phyloP scores from a whole-genome alignment of 306 rosid species.

The Dicorynia guianensis region DNA sequence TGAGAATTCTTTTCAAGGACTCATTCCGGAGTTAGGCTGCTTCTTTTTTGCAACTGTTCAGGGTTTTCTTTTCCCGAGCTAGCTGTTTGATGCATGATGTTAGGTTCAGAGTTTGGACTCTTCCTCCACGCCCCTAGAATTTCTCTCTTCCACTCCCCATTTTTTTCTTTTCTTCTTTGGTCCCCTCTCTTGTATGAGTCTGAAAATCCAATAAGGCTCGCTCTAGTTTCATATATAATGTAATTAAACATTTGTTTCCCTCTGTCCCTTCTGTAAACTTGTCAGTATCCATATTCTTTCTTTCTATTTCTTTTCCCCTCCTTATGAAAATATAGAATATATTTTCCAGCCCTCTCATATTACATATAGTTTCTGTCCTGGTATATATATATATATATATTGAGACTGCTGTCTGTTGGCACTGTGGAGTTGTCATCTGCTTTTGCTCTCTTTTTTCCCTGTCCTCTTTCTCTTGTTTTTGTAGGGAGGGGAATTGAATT shows the following conservation, averaged over 20 bases:
- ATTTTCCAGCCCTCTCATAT: not conserved
- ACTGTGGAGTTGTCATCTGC: conserved; percentile 52
- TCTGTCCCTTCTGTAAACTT: conserved; percentile 44
- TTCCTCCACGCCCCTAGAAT: conserved; percentile 32
- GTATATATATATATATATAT: conserved; percentile 16
- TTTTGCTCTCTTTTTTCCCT: conserved; percentile 36
- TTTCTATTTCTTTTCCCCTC: not conserved
- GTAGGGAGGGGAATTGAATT: conserved; percentile 50
- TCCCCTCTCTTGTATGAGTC: conserved; percentile 6
- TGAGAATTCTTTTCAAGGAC: conserved; percentile 59
- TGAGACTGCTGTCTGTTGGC: conserved; percentile 41
- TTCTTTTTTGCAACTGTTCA: conserved; percentile 61
- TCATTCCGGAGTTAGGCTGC: conserved; percentile 51
- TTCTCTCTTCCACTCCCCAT: not conserved
- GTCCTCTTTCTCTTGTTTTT: conserved; percentile 52
- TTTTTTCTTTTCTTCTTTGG: not conserved
- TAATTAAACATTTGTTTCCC: conserved; percentile 46
- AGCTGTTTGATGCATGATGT: conserved; percentile 63
- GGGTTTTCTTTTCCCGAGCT: conserved; percentile 51
- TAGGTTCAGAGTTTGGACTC: conserved; percentile 66
- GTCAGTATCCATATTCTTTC: conserved; percentile 52
- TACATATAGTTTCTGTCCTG: conserved; percentile 3
- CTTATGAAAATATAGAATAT: too few relatives aligned
- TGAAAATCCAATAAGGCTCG: conserved; percentile 44
- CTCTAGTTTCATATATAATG: conserved; percentile 34